Base-by-base conservation (phyloP, 140 eudicot species). In the Ambrosia hybrid region DNA sequence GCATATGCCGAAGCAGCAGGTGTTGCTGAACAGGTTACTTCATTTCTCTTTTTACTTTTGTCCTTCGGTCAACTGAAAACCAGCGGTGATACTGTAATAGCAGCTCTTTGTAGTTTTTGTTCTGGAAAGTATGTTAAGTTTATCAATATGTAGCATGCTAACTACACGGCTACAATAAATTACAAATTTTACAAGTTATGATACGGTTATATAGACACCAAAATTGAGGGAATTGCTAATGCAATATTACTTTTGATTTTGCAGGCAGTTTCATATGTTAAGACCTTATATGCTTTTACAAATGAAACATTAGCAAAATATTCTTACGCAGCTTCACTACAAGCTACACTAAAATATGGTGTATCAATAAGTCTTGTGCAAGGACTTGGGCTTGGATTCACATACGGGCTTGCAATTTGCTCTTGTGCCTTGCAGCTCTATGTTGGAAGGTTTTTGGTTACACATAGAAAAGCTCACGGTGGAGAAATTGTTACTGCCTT, bases 1-100 rank as follows among this genome's bases (percentile, higher is more conserved):
- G 99, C 99, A 13, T 94, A 94, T 78, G 99, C 99, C 14, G 99
- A 94, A 88, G 99, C 99, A 58, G 99, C 99, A 64, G 84, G 97
- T 81, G 87, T 94, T 66, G 99, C 99, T 69, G 99, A 94, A 83
- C 99, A 94, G 97, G 99, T 94, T 4, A 71, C 41, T 15, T 39
- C 43, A 12, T 61, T 49, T 49, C 62, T 51, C 17, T 41, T 63
- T 10, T 34, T 63, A 8, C 41, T 21, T 21, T 21, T 21, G 1
- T 21, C 15, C 16, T 36, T 43, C 5, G 48, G 48, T 43, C 48
- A 43, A 43, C 48, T 43, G 48, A 43, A 43, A 43, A 43, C 48
- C 48, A 43, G 2, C 2, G 34, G 34, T 30, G 34, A 43, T 43
- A 43, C 51, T 26, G 76, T 72, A 36, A 51, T 72, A 45, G 36